These are phyloP conservation scores for Penicillium paneum DNA, from an alignment of 2,329 filamentous ascomycete genomes.

Conservation along the genomic window DNA sequence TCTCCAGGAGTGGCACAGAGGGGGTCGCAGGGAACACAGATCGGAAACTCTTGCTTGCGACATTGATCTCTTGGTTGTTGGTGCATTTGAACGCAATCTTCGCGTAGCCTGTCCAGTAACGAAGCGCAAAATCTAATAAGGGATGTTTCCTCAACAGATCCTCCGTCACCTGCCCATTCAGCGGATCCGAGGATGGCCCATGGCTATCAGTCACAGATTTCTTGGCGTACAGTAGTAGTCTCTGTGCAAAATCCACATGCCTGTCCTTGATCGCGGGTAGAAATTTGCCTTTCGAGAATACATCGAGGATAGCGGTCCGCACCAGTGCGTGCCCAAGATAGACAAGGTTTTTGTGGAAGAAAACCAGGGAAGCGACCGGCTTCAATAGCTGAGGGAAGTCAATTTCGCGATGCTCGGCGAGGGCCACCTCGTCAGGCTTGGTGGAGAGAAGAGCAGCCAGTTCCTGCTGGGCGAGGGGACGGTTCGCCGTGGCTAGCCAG, in stretches of 20 bases:
- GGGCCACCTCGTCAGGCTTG: constrained; percentile 29
- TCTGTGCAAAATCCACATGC: constrained; percentile 33
- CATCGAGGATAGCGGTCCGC: constrained; percentile 30
- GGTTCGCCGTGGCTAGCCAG: constrained; percentile 39
- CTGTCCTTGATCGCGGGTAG: constrained; percentile 31
- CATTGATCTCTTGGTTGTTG: constrained; percentile 38
- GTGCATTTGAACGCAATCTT: constrained; percentile 42
- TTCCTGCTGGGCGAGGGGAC: constrained; percentile 36
- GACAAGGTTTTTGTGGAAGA: constrained; percentile 34
- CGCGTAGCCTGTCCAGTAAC: constrained; percentile 50
- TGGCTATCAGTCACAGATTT: constrained; percentile 26
- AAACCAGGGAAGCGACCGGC: constrained; percentile 34
- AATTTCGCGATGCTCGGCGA: constrained; percentile 22
- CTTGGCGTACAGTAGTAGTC: constrained; percentile 38
- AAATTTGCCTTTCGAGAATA: constrained; percentile 33
- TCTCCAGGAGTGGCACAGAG: constrained; percentile 47
- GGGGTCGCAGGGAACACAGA: constrained; percentile 48
- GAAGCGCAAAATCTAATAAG: constrained; percentile 47
- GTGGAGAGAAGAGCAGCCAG: constrained; percentile 31
- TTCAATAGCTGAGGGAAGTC: constrained; percentile 29
- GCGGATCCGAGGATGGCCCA: constrained; percentile 30
- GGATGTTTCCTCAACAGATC: constrained; percentile 35
- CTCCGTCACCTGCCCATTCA: constrained; percentile 27
- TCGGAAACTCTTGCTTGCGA: constrained; percentile 45
- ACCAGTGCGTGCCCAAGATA: constrained; percentile 39